Evolutionary conservation across 768 basidiomycete genomes (phyloP).

Genomic region (Trametes coccinea): DNA sequence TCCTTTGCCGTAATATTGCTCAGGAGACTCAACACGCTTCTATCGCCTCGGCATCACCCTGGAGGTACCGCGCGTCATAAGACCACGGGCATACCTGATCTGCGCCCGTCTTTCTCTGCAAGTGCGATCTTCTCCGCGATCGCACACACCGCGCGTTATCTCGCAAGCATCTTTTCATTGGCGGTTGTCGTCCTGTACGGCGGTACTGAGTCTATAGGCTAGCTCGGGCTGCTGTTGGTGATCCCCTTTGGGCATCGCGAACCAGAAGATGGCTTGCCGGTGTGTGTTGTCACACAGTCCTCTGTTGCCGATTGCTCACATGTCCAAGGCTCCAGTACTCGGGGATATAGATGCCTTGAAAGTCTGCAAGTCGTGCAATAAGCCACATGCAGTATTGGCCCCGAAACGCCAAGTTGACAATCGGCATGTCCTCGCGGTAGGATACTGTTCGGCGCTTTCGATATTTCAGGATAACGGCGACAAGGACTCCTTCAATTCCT

Average conservation of each 20-base stretch:
- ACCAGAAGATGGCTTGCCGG: slow-evolving; percentile 9
- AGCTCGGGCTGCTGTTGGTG: neutral
- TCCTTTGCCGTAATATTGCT: slow-evolving; percentile 11
- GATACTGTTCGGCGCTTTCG: slow-evolving; percentile 8
- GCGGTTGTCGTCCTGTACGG: slow-evolving; percentile 8
- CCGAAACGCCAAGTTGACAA: neutral
- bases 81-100: slow-evolving; percentile 15
- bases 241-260: neutral
- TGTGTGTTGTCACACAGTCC: slow-evolving; percentile 4
- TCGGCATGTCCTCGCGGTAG: neutral
- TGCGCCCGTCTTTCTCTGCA: slow-evolving; percentile 1
- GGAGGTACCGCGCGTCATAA: slow-evolving; percentile 16
- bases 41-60: slow-evolving; percentile 20
- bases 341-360: neutral
- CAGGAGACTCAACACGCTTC: slow-evolving; percentile 15
- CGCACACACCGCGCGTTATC: slow-evolving; percentile 14
- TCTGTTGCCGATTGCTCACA: slow-evolving; percentile 11
- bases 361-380: neutral
- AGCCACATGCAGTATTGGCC: neutral
- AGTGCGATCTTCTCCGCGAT: slow-evolving; percentile 3
- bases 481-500: neutral
- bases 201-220: slow-evolving; percentile 18
- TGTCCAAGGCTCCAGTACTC: slow-evolving; percentile 4
- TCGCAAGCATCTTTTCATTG: neutral
- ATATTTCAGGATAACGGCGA: neutral